phyloP scores from a whole-genome alignment of 2,329 filamentous ascomycete genomes.

The Aureobasidium vineae region DNA sequence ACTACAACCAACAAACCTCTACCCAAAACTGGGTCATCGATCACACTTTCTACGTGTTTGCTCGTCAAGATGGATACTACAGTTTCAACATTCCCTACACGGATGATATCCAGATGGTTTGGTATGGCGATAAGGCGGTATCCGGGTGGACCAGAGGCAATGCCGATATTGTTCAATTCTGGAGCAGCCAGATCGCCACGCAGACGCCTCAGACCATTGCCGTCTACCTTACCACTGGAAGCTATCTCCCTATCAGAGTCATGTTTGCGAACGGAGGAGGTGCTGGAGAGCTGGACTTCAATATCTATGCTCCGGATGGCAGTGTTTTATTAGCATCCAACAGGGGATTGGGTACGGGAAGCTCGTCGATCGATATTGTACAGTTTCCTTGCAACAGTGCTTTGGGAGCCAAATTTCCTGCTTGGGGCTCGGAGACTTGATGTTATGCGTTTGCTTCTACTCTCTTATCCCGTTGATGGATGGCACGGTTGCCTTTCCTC shows the following conservation, averaged over 20 bases:
- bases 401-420: slow-evolving; percentile 27
- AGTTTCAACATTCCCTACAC: slow-evolving; percentile 29
- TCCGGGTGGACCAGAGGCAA: slow-evolving; percentile 28
- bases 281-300: slow-evolving; percentile 27
- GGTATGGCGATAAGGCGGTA: slow-evolving; percentile 28
- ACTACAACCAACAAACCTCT: slow-evolving; percentile 6
- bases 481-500: background rate
- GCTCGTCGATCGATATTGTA: slow-evolving; percentile 25
- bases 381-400: slow-evolving; percentile 25
- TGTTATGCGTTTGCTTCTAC: background rate
- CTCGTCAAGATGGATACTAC: slow-evolving; percentile 28
- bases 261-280: slow-evolving; percentile 28
- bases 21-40: slow-evolving; percentile 27
- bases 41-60: slow-evolving; percentile 29
- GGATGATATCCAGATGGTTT: slow-evolving; percentile 28
- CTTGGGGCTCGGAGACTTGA: slow-evolving; percentile 27
- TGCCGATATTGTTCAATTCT: slow-evolving; percentile 28
- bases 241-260: slow-evolving; percentile 25
- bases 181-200: slow-evolving; percentile 13
- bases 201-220: slow-evolving; percentile 26
- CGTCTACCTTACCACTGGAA: slow-evolving; percentile 24
- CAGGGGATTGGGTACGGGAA: slow-evolving; percentile 7
- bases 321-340: slow-evolving; percentile 15
- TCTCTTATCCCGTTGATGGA: background rate
- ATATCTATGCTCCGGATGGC: slow-evolving; percentile 25